phyloP scores from a whole-genome alignment of 225 moss, liverwort and hornwort genomes.

The Polytrichum commune region DNA sequence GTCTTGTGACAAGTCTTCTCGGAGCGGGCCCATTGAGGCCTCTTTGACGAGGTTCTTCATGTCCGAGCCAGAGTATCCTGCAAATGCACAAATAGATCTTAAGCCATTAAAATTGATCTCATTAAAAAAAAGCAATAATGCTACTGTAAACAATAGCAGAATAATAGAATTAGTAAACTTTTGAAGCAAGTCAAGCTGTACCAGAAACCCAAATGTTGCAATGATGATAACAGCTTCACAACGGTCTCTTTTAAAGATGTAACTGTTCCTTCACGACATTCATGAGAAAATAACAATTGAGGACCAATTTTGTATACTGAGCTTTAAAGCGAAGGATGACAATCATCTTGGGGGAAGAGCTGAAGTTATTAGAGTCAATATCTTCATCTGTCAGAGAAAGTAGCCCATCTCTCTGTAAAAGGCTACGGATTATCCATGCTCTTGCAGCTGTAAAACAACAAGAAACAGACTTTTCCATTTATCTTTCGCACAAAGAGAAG shows the following conservation, averaged over 20 bases:
- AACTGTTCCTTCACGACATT: no score
- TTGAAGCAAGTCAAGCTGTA: no score
- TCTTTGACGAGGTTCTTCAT: constrained; percentile 99
- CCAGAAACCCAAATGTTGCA: no score
- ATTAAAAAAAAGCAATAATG: no score
- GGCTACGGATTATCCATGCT: constrained; percentile 91
- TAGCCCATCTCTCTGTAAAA: constrained; percentile 80
- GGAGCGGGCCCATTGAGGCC: constrained; percentile 97
- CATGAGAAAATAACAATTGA: no score
- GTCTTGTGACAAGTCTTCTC: constrained; percentile 83
- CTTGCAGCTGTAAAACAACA: constrained; percentile 68
- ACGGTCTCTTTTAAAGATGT: no score
- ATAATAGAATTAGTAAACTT: no score
- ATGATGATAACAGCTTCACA: no score
- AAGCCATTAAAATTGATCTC: constrained; percentile 1
- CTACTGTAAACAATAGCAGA: no score
- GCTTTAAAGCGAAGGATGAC: background rate
- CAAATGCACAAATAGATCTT: constrained; percentile 10
- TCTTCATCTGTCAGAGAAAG: constrained; percentile 83
- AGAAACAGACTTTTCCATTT: no score
- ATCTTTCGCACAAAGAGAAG: no score
- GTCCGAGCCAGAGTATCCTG: constrained; percentile 99
- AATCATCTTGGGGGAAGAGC: background rate
- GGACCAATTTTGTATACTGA: background rate
- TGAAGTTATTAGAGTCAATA: constrained; percentile 45